phyloP scores from a whole-genome alignment of 441 rosid species.

The Hura crepitans region DNA sequence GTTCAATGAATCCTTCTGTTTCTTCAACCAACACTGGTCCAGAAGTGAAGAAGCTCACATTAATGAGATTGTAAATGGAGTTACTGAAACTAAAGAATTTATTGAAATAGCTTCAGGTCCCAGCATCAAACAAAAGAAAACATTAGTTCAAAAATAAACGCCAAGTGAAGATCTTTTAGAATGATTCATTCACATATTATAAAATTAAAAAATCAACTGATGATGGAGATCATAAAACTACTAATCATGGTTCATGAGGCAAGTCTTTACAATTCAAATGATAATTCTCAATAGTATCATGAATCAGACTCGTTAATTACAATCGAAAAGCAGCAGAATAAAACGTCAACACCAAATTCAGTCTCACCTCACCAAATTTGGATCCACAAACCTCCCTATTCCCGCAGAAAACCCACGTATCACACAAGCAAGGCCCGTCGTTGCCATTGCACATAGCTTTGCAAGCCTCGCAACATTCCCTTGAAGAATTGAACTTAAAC shows the following conservation, averaged over 20 bases:
- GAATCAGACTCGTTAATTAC: background rate
- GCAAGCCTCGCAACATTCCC: slow-evolving; percentile 75
- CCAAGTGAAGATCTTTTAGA: background rate
- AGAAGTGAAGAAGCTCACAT: slow-evolving; percentile 2
- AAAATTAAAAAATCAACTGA: background rate
- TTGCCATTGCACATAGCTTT: slow-evolving; percentile 75
- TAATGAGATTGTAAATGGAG: background rate
- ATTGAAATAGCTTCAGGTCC: slow-evolving; percentile 3
- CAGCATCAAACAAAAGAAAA: background rate
- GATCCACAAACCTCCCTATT: slow-evolving; percentile 66
- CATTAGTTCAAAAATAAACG: background rate
- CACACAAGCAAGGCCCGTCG: slow-evolving; percentile 90
- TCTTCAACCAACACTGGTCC: slow-evolving; percentile 91
- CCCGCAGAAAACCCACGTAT: slow-evolving; percentile 90
- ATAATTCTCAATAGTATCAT: no score
- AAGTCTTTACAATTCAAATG: background rate
- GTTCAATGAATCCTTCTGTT: slow-evolving; percentile 62
- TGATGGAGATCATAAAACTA: background rate
- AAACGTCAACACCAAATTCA: background rate
- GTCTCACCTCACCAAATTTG: slow-evolving; percentile 83
- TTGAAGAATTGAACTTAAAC: slow-evolving; percentile 66
- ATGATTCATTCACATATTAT: background rate
- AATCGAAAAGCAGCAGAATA: background rate
- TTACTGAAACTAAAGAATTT: background rate
- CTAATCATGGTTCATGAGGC: background rate